Evolutionary conservation across 2,329 filamentous ascomycete species (phyloP).

Genomic region (Beauveria rudraprayagi): DNA sequence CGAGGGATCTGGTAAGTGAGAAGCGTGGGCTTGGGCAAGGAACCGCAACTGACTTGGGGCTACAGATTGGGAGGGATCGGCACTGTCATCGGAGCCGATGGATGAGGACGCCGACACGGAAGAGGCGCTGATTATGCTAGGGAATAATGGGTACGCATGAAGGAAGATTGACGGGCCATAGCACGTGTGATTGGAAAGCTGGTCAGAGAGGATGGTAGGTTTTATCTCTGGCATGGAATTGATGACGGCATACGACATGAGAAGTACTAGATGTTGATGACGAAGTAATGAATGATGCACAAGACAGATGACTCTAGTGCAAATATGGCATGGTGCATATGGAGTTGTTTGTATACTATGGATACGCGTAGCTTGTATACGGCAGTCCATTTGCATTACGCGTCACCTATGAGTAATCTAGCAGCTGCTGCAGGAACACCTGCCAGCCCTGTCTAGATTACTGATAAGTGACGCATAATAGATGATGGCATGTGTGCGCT

Average conservation of each 20-base stretch:
- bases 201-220: background rate
- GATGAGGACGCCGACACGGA: slow-evolving; percentile 22
- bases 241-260: background rate
- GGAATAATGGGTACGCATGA: background rate
- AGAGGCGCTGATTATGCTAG: background rate
- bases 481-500: background rate
- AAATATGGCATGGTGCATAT: background rate
- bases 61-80: slow-evolving; percentile 48
- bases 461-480: background rate
- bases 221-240: background rate
- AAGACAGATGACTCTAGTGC: too few relatives aligned
- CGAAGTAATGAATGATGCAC: slow-evolving; percentile 3
- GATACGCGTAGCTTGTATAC: too few relatives aligned
- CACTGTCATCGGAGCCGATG: slow-evolving; percentile 46
- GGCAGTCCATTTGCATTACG: too few relatives aligned
- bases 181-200: background rate
- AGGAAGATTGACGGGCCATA: background rate
- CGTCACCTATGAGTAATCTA: too few relatives aligned
- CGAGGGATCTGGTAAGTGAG: slow-evolving; percentile 49
- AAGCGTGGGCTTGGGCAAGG: slow-evolving; percentile 1
- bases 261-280: background rate
- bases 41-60: background rate
- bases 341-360: too few relatives aligned
- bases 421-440: background rate
- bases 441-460: background rate